Base-by-base conservation (phyloP, 345 rosid genomes). In the Arabis alpina region DNA sequence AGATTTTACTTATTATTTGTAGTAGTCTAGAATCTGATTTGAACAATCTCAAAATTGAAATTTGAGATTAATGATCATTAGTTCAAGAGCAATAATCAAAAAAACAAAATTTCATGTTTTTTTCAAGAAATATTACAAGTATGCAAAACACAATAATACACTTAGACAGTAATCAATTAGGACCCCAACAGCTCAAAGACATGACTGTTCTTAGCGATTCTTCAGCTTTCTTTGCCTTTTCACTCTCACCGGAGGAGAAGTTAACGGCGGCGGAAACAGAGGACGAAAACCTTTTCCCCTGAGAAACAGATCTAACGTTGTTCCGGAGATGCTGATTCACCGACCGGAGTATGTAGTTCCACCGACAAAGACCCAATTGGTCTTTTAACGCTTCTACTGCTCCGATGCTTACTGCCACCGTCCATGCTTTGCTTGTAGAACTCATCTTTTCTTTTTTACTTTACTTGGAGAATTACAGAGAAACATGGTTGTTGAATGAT, bases 151-250 rank as follows among this genome's bases (percentile, higher is more conserved):
- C 7, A 34, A 34, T 34, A 34, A 37, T 57, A 56, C 54, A 55
- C 11, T 19, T 52, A 61, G n/a, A 54, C 40, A 63, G 0, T 5
- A 4, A 1, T 72, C 34, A 75, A 11, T 77, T 81, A 10, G 90
- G 92, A 73, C 83, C 92, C 97, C 97, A 90, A 58, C 94, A 90
- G 71, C 94, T 88, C 75, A 90, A 78, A 61, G 73, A 90, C 94
- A 90, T 88, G 61, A 90, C 81, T 1, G 87, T 88, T 71, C 97
- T 76, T 1, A 90, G 79, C 10, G 97, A 86, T 69, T 90, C 94
- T 74, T 90, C 97, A 0, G 86, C 80, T 55, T 77, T 82, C 67
- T 80, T 83, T 0, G 63, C 42, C 76, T 76, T 80, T 40, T 83
- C 85, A 34, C 23, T 66, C 16, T 63, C 39, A 58, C 57, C 40